Conservation (phyloP, 192 early-diverging fungal genomes). For the Podila epicladia region DNA sequence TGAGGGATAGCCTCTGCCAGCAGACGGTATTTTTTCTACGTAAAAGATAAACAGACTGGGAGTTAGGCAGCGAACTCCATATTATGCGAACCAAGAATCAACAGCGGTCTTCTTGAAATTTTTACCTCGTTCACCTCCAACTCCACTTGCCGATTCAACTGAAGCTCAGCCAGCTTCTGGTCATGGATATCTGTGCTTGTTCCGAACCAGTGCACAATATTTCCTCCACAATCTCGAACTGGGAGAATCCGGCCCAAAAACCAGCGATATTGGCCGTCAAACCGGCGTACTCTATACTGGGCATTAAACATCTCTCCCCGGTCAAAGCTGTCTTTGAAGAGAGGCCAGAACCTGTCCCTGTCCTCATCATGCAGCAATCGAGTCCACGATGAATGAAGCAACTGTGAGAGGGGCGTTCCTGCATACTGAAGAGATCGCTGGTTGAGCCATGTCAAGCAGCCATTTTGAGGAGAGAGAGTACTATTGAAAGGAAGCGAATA, state of each 20-base stretch:
- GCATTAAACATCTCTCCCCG: constrained; percentile 61
- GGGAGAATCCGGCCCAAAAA: constrained; percentile 63
- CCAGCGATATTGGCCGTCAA: constrained; percentile 65
- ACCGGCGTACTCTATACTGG: constrained; percentile 61
- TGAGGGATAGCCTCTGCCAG: constrained; percentile 69
- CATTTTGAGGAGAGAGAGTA: constrained; percentile 55
- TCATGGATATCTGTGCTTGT: constrained; percentile 67
- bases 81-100: background rate
- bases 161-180: constrained; percentile 58
- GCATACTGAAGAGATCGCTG: constrained; percentile 62
- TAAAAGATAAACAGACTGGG: background rate
- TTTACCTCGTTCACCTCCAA: constrained; percentile 61
- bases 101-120: background rate
- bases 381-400: constrained; percentile 58
- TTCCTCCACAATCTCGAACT: constrained; percentile 58
- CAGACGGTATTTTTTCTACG: constrained; percentile 62
- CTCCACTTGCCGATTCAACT: constrained; percentile 57
- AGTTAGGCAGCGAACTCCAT: too few relatives aligned
- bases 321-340: constrained; percentile 57
- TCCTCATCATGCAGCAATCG: constrained; percentile 64
- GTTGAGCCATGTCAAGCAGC: constrained; percentile 64
- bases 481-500: constrained; percentile 18
- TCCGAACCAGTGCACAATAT: constrained; percentile 68
- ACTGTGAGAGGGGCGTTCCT: constrained; percentile 42
- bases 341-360: constrained; percentile 27